Conservation (phyloP, 371 early-diverging fungal species). For the Mortierella sp. region DNA sequence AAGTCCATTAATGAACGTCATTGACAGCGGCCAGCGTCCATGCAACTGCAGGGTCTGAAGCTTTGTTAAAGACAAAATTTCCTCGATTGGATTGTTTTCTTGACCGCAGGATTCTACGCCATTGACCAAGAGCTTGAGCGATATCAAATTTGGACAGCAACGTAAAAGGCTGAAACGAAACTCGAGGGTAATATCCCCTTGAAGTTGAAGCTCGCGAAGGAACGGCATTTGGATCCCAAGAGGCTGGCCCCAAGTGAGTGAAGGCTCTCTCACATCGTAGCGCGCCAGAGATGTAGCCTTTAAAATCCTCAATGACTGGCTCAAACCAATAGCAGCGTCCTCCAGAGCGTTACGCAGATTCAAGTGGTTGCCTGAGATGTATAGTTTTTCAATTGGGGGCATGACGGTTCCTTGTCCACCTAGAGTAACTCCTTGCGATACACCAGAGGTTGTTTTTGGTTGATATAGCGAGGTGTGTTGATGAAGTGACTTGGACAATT, state of each 20-base stretch:
- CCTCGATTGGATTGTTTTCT: constrained; percentile 26
- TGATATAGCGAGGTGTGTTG: background rate
- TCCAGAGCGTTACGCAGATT: constrained; percentile 40
- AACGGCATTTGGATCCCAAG: constrained; percentile 28
- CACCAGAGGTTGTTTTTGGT: background rate
- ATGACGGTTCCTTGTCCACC: background rate
- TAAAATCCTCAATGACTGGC: constrained; percentile 28
- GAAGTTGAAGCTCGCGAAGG: constrained; percentile 41
- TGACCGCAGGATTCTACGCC: constrained; percentile 41
- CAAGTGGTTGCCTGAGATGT: constrained; percentile 33
- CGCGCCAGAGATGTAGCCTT: constrained; percentile 44
- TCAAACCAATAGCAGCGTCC: constrained; percentile 28
- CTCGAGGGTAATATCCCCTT: constrained; percentile 50
- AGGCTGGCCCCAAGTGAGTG: constrained; percentile 37
- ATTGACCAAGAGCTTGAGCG: constrained; percentile 39
- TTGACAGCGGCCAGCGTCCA: constrained; percentile 35
- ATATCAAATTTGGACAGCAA: constrained; percentile 34
- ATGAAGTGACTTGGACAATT: constrained; percentile 9
- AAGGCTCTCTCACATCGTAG: constrained; percentile 8
- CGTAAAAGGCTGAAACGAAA: constrained; percentile 33
- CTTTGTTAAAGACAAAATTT: constrained; percentile 25
- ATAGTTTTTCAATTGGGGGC: constrained; percentile 40
- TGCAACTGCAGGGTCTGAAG: constrained; percentile 41
- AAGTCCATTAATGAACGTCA: constrained; percentile 21
- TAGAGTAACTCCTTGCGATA: background rate